Base-by-base conservation (phyloP, 73 alveolate genomes). In the Paramecium pentaurelia region DNA sequence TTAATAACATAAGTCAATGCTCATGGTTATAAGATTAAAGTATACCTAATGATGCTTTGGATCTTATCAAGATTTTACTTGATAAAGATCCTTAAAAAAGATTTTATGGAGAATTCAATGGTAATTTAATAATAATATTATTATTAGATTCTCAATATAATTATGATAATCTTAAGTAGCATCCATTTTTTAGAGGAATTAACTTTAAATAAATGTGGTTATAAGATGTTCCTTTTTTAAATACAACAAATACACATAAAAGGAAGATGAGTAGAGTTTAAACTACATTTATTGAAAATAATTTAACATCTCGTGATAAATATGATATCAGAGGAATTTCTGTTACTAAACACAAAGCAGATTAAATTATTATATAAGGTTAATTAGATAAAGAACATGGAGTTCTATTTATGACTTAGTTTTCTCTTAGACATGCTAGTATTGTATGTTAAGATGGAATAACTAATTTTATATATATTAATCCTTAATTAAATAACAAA, bases 371-470 rank as follows among this genome's bases (percentile, higher is more conserved):
- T 0, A 14, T 75, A 45, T 11, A 36, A 75, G 88, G 88, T 1
- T 16, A 32, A 34, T 6, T 75, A 32, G 88, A 75, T 34, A 75
- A 75, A 18, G 88, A 75, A 75, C 88, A 75, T 75, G 88, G 88
- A 14, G 49, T 75, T 32, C 22, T 75, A 14, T 75, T 75, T 37
- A 22, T 22, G 70, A 54, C 70, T 16, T n/a, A 75, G n/a, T 75
- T 36, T 40, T 34, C 64, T 14, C 88, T 45, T 34, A 75, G 88
- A 75, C 2, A 27, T 37, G 49, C 49, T 1, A 75, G 88, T 16
- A 22, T 75, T 6, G 14, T 75, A 12, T 22, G 22, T n/a, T 40
- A 75, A 75, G 88, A 18, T 34, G 88, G 88, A n/a, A 3, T n/a
- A 0, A 16, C 88, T 4, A 32, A 9, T 22, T 75, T 75, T 4